Conservation (phyloP, 345 rosid genomes). For the Sonneratia alba region DNA sequence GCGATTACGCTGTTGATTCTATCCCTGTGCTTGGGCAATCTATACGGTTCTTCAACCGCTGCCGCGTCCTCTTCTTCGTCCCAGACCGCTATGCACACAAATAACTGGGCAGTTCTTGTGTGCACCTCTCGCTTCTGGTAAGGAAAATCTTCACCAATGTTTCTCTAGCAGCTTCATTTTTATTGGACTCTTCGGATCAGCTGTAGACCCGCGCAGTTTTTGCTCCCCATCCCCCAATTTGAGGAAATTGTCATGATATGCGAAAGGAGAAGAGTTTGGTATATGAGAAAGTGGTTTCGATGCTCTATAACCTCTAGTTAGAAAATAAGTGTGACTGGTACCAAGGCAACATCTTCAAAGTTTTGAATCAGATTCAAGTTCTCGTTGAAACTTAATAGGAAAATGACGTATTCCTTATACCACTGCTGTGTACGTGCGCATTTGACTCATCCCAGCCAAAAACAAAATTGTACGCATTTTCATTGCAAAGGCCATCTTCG, state of each 20-base stretch:
- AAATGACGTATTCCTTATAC: not conserved
- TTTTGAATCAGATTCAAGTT: not conserved
- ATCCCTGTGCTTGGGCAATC: not conserved
- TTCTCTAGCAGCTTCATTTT: not conserved
- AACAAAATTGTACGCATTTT: too few species aligned
- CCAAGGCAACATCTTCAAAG: not conserved
- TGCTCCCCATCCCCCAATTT: not conserved
- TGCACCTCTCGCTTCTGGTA: constrained; percentile 99
- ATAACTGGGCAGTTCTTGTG: constrained; percentile 98
- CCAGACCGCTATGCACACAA: constrained; percentile 71
- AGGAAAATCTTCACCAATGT: not conserved
- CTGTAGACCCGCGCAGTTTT: not conserved
- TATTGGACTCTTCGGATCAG: not conserved
- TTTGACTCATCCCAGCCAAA: too few species aligned
- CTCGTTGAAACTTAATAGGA: not conserved
- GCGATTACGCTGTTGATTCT: not conserved
- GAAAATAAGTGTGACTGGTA: not conserved
- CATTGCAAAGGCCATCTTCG: too few species aligned
- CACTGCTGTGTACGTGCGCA: not conserved
- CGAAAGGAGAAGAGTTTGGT: not conserved
- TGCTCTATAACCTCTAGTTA: not conserved
- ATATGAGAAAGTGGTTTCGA: not conserved
- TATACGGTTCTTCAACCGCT: constrained; percentile 11
- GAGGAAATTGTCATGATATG: not conserved
- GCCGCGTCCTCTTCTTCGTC: constrained; percentile 32